Evolutionary conservation across 139 green algal genomes (phyloP).

Genomic region (Limnomonas spitsbergensis): DNA sequence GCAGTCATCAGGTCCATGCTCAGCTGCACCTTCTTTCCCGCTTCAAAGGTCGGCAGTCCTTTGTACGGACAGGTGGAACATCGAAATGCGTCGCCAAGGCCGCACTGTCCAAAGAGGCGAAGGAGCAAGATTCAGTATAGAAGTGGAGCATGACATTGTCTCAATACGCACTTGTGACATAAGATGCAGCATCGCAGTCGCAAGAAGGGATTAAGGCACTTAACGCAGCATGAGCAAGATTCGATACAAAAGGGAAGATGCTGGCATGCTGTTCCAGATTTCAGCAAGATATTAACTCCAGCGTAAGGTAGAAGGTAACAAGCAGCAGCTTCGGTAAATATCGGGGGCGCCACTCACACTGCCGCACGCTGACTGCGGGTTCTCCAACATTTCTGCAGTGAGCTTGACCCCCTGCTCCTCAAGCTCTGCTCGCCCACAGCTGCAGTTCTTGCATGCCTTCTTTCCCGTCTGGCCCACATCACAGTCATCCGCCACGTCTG

Average conservation of each 20-base stretch:
- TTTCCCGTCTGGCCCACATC: constrained; percentile 44
- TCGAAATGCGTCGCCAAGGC: constrained; percentile 92
- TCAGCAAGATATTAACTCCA: neutral
- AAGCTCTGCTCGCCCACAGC: constrained; percentile 84
- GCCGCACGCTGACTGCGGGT: constrained; percentile 79
- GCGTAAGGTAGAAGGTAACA: neutral
- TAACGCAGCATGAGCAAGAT: constrained; percentile 1
- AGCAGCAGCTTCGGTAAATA: neutral
- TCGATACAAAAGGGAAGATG: neutral
- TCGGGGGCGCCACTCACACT: neutral
- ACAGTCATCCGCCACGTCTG: constrained; percentile 44
- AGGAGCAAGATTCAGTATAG: no score
- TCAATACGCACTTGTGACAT: no score
- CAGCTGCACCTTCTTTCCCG: constrained; percentile 84
- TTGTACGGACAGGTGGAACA: constrained; percentile 92
- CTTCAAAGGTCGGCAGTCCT: constrained; percentile 88
- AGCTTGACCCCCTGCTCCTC: constrained; percentile 69
- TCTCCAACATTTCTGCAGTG: constrained; percentile 87
- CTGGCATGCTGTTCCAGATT: neutral
- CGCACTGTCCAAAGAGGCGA: no score
- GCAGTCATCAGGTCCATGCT: constrained; percentile 64
- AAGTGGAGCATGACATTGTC: no score
- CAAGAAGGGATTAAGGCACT: neutral
- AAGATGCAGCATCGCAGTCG: neutral
- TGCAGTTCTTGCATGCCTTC: constrained; percentile 97